Evolutionary conservation across 1,284 basidiomycete species (phyloP), one percentile per base, ranked within the genome.

Genomic region (Leccinum pallidistipes): DNA sequence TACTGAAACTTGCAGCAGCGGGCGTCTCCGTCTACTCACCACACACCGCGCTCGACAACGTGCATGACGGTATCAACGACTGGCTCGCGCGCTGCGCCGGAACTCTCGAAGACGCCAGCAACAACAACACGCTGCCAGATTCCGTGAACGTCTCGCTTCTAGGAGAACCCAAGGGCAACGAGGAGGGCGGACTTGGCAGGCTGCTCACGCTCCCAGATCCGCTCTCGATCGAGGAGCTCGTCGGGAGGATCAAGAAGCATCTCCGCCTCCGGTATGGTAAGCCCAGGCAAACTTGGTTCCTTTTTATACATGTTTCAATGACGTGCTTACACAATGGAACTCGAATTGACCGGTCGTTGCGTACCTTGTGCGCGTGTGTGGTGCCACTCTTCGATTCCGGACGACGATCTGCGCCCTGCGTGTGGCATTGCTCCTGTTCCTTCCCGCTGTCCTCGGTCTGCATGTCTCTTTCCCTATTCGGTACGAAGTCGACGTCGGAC

Each of bases 21-120:
- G 95, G 95, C 1, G 88, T 97, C 61, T 92, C 90, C 14, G 82
- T 98, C 3, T 98, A 94, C 77, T 84, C 83, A 43, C 95, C 95
- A 0, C 96, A 98, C 75, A 94, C 92, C 0, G 85, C 91, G 1
- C 81, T 97, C 12, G 96, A 98, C 74, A 85, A 79, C 12, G 87
- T 92, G 2, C 83, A 83, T 57, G 92, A 87, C 12, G 95, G 95
- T 0, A 87, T 98, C 65, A 96, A 96, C 70, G 91, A 92, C 74
- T 93, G 90, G 90, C 77, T 95, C 57, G 87, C 85, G 1, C 69
- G 81, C 54, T 81, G 82, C 60, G 64, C 76, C 31, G 65, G 75
- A 51, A 75, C 68, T 54, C 68, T 66, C 2, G 63, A 59, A 51
- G 64, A 45, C 59, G 70, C 24, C 65, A 69, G 52, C 54, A 11